Evolutionary conservation across 495 filamentous ascomycete species (phyloP).

Genomic region (Zalerion maritima): DNA sequence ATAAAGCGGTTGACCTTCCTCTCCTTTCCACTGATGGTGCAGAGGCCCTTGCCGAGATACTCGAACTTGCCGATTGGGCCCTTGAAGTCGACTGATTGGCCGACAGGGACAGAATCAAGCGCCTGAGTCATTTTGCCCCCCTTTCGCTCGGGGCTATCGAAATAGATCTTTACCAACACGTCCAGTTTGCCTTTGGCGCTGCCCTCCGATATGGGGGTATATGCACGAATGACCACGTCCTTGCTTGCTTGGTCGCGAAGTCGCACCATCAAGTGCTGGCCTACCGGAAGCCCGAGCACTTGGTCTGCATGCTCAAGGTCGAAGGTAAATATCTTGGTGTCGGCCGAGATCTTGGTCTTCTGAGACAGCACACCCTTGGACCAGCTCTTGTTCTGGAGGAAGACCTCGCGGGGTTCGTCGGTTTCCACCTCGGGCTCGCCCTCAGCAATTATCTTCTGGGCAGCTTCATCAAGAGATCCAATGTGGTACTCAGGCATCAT

Average conservation of each 20-base stretch:
- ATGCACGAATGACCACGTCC: conserved; percentile 68
- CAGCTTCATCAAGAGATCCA: conserved; percentile 52
- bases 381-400: conserved; percentile 63
- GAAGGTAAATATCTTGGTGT: conserved; percentile 77
- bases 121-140: conserved; percentile 82
- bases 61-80: conserved; percentile 82
- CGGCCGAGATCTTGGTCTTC: conserved; percentile 57
- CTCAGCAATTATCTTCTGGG: conserved; percentile 33
- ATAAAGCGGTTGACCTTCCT: conserved; percentile 52
- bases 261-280: conserved; percentile 83
- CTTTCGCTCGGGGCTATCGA: conserved; percentile 35
- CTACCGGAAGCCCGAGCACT: conserved; percentile 63
- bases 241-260: conserved; percentile 52
- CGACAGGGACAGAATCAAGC: conserved; percentile 56
- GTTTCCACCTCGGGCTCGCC: conserved; percentile 8
- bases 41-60: conserved; percentile 55
- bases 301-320: conserved; percentile 59
- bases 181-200: conserved; percentile 47
- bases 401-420: conserved; percentile 34
- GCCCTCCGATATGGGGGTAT: conserved; percentile 70
- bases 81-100: conserved; percentile 69
- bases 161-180: conserved; percentile 80
- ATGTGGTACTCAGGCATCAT: conserved; percentile 91
- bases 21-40: conserved; percentile 44
- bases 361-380: conserved; percentile 46